Percentiles rank a stretch among this genome's conserved stretches.
Conservation (phyloP, 768 basidiomycete genomes). For the Pulveroboletus sp. region DNA sequence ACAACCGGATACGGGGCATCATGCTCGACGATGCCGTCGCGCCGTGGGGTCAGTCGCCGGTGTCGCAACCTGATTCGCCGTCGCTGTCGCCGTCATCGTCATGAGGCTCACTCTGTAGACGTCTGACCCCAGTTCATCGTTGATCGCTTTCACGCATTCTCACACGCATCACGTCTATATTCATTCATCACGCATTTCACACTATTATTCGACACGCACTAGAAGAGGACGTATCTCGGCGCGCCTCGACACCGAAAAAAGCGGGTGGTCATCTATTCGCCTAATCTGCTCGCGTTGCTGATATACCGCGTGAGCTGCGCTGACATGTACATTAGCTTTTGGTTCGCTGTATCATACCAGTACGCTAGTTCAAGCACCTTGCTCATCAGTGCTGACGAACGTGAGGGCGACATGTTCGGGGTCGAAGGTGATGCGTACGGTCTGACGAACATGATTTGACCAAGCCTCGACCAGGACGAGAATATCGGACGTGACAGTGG, state of each 20-base stretch:
- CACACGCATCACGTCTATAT: not conserved
- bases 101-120: conserved; percentile 2
- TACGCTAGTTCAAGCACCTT: too few species aligned
- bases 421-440: too few species aligned
- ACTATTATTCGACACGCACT: not conserved
- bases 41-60: conserved; percentile 34
- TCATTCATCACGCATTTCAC: not conserved
- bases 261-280: not conserved
- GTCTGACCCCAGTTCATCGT: too few species aligned
- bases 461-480: too few species aligned
- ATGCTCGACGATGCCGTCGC: conserved; percentile 65
- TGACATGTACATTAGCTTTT: not conserved
- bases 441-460: too few species aligned
- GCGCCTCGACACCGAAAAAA: not conserved
- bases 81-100: not conserved
- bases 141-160: too few species aligned
- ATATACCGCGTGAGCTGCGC: too few species aligned
- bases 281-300: not conserved
- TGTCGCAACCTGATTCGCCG: conserved; percentile 13
- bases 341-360: conserved; percentile 9
- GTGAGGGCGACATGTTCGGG: too few species aligned
- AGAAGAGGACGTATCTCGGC: not conserved
- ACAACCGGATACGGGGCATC: conserved; percentile 75
- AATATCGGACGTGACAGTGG: too few species aligned
- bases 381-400: too few species aligned